These are phyloP conservation scores for thale cress (Arabidopsis thaliana) DNA, from an alignment of 345 rosid genomes.

Conservation along the genomic window DNA sequence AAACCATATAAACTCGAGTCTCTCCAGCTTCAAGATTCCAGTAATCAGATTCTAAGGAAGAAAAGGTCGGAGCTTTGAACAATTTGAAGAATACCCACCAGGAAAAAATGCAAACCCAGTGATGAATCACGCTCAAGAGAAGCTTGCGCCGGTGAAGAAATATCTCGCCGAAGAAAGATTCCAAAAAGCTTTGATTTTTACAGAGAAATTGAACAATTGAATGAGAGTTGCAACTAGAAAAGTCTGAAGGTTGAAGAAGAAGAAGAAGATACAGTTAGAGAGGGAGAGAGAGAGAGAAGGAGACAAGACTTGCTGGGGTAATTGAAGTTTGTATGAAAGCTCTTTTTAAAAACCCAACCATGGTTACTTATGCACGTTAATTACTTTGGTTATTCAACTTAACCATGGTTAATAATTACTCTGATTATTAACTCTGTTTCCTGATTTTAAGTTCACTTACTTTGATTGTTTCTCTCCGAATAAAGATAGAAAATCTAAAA, in stretches of 20 bases:
- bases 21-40: conserved; percentile 26
- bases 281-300: conserved; percentile 11
- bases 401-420: conserved; percentile 29
- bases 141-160: not conserved
- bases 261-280: conserved; percentile 37
- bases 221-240: conserved; percentile 1
- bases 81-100: conserved; percentile 18
- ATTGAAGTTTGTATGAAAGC: conserved; percentile 12
- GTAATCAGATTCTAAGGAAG: too few relatives aligned
- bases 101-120: not conserved
- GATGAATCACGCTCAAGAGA: not conserved
- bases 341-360: conserved; percentile 37
- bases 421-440: too few relatives aligned
- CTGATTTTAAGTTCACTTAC: too few relatives aligned
- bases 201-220: not conserved
- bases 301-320: conserved; percentile 22
- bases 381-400: conserved; percentile 17
- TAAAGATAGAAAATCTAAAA: not conserved
- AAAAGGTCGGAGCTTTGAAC: not conserved
- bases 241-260: conserved; percentile 14
- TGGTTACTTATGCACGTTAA: conserved; percentile 38
- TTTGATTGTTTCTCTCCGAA: conserved; percentile 15
- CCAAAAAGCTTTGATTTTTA: conserved; percentile 12
- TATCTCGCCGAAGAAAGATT: conserved; percentile 19
- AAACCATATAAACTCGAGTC: conserved; percentile 33